Evolutionary conservation across 2,329 filamentous ascomycete species (phyloP), one percentile per base, ranked within the genome.

Genomic region (Aureobasidium uvarum): DNA sequence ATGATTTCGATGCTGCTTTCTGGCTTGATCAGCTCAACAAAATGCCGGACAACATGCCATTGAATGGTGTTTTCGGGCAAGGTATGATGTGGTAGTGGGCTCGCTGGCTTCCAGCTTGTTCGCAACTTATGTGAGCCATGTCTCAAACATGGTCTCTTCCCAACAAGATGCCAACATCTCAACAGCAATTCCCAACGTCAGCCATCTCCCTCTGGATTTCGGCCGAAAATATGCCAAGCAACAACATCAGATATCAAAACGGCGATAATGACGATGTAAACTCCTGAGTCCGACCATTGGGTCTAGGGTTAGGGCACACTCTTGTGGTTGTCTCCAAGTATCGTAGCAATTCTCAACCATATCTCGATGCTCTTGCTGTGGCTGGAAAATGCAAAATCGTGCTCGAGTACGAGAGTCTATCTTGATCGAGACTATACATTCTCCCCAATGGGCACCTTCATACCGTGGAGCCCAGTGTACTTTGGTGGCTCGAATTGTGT

Each of bases 381-480:
- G 45, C 45, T 28, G 45, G 45, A 25, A 25, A 46, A 23, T 14
- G 23, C 14, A 23, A 16, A 46, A 25, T 25, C 23, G 10, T 48
- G 23, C 23, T 48, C 20, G 11, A 20, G 41, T 25, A 16, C 20
- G 45, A 46, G 23, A 48, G 6, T 28, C 25, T 14, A 18, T 23
- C 20, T 38, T 18, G 5, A 23, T 59, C 28, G 46, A 8, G 39
- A 59, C 39, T 46, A 38, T 7, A 31, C 62, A 11, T 50, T 69
- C 68, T 81, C 80, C 0, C 79, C 79, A 13, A 67, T 43, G 1
- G 79, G 84, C 70, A 86, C 78, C 16, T 62, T 74, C 79, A 91
- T 81, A 2, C 89, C 89, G 76, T 92, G 89, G 71, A 82, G 75
- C 0, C 89, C 89, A 39, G 72, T 80, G 71, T 94, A 94, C 10